Percentiles rank a stretch among this genome's conserved stretches.
Evolutionary conservation across 2,329 filamentous ascomycete species (phyloP).

Genomic region (Xylaria multiplex): DNA sequence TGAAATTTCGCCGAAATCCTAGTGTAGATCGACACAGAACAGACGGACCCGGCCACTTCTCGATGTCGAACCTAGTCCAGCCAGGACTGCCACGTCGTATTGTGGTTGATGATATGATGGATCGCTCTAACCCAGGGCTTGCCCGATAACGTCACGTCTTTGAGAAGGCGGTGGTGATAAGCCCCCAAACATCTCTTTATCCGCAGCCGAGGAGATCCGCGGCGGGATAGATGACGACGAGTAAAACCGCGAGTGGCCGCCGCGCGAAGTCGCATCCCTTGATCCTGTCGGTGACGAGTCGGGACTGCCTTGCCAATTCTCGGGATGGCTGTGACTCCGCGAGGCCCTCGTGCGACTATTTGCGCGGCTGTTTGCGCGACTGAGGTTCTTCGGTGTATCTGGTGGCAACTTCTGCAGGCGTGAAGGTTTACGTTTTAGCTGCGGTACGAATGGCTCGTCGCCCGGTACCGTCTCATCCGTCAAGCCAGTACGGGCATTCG

Average conservation of each 20-base stretch:
- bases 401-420: constrained; percentile 63
- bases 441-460: constrained; percentile 66
- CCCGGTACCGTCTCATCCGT: constrained; percentile 71
- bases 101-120: constrained; percentile 9
- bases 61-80: constrained; percentile 27
- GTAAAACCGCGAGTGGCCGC: constrained; percentile 55
- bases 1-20: background rate
- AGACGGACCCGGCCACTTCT: constrained; percentile 27
- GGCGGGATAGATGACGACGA: constrained; percentile 57
- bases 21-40: constrained; percentile 9
- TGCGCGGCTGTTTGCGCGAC: constrained; percentile 47
- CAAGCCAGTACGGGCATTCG: constrained; percentile 69
- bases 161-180: constrained; percentile 61
- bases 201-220: constrained; percentile 55
- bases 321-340: constrained; percentile 59
- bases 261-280: constrained; percentile 20
- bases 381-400: constrained; percentile 39
- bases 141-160: constrained; percentile 60
- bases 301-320: constrained; percentile 53
- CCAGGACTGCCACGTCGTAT: constrained; percentile 14
- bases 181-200: constrained; percentile 57
- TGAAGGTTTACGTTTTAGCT: constrained; percentile 63
- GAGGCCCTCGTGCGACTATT: constrained; percentile 55
- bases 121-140: constrained; percentile 59
- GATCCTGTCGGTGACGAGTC: constrained; percentile 52